Base-by-base conservation (phyloP, 1,139 yeast species). In the Blastobotrys arbuscula region DNA sequence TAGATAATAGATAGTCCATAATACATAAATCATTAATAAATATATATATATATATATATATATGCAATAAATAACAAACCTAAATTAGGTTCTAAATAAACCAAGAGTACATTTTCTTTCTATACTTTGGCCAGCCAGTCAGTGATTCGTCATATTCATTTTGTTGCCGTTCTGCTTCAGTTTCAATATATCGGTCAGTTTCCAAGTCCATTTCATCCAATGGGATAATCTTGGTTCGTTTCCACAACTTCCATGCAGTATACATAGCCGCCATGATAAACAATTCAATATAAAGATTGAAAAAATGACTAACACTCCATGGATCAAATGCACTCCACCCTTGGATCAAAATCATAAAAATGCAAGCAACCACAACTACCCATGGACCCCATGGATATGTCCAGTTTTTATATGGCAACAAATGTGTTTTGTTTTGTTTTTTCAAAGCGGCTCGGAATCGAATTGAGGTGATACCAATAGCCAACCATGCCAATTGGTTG, bases 301-400 rank as follows among this genome's bases (percentile, higher is more conserved):
- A 79, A 67, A 81, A 81, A 39, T 71, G 73, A 2, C 76, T 74
- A 39, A 66, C 68, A 41, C 72, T 57, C 77, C 82, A 77, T 8
- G 86, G 86, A 2, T 77, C 69, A 52, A 81, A 77, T 1, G 81
- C 65, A 4, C 78, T 62, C 86, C 81, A 81, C 16, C 86, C 86
- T 58, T 81, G 84, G 23, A 82, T 77, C 10, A 81, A 62, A 42
- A 79, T 70, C 47, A 81, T 70, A 15, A 79, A 60, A 1, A 70
- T 53, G 24, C 78, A 72, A 51, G 75, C 72, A 21, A 73, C 54
- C 2, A 79, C 76, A 36, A 76, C 77, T 47, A 76, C 68, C 64
- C 74, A 79, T 13, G 84, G 79, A n/a, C 84, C 84, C 59, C 67
- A 79, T 23, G 86, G 86, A 57, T 78, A 79, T 8, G 81, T 74